phyloP scores from a whole-genome alignment of 2,329 filamentous ascomycete genomes.

The Claviceps citrina region DNA sequence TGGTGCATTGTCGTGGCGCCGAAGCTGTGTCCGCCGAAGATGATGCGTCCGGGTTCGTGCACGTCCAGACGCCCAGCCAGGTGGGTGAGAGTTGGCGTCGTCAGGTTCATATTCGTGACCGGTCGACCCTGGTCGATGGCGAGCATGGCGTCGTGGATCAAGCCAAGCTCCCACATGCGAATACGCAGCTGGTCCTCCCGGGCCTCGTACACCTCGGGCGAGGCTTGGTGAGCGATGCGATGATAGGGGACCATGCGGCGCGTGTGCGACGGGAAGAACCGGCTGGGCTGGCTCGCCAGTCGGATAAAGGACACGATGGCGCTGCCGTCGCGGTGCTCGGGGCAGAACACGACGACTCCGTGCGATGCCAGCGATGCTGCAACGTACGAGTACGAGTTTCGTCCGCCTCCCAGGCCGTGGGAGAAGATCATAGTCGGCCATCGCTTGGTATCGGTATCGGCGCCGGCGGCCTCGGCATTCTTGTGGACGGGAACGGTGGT shows the following conservation, averaged over 20 bases:
- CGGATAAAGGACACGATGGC: conserved; percentile 60
- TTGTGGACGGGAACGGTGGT: conserved; percentile 57
- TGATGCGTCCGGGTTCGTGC: conserved; percentile 54
- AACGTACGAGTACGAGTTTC: conserved; percentile 76
- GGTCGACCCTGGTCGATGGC: conserved; percentile 44
- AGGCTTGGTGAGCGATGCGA: conserved; percentile 45
- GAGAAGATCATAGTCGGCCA: conserved; percentile 81
- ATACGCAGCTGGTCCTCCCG: conserved; percentile 60
- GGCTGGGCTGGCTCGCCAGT: conserved; percentile 31
- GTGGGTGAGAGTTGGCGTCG: conserved; percentile 34
- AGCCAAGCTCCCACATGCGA: conserved; percentile 62
- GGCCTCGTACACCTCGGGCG: conserved; percentile 47
- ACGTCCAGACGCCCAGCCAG: conserved; percentile 51
- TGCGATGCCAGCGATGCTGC: conserved; percentile 66
- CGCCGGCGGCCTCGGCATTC: conserved; percentile 51
- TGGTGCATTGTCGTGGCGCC: conserved; percentile 61
- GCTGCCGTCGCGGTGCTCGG: conserved; percentile 73
- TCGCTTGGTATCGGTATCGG: conserved; percentile 32
- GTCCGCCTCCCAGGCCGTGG: conserved; percentile 65
- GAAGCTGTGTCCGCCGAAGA: conserved; percentile 70
- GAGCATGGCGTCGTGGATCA: conserved; percentile 52
- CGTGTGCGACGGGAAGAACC: conserved; percentile 11
- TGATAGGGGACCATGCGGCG: conserved; percentile 30
- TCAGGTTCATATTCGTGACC: conserved; percentile 38
- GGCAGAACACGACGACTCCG: conserved; percentile 64